Conservation (phyloP, 352 stramenopile genomes). For the Phytophthora ohioensis region DNA sequence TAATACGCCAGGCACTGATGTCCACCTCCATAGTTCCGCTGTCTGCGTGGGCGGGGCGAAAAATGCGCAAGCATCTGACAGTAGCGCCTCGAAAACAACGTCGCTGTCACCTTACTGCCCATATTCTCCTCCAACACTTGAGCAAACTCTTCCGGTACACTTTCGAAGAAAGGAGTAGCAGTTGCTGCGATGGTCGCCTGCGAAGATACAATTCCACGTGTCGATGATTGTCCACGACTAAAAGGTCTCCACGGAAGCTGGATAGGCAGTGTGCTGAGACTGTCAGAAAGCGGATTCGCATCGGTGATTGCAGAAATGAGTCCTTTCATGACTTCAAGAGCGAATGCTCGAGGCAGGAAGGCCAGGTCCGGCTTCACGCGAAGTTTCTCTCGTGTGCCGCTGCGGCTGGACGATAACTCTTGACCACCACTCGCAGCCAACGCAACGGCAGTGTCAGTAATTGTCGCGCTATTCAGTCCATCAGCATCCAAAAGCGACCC, state of each 20-base stretch:
- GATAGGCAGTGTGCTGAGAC: slow-evolving; percentile 44
- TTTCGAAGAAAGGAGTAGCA: slow-evolving; percentile 63
- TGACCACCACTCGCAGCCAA: slow-evolving; percentile 11
- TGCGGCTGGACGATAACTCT: slow-evolving; percentile 12
- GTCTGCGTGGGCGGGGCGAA: slow-evolving; percentile 45
- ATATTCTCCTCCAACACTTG: slow-evolving; percentile 59
- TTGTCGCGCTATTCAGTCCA: not conserved
- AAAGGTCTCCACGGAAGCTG: slow-evolving; percentile 58
- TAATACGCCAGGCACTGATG: slow-evolving; percentile 59
- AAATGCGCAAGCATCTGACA: slow-evolving; percentile 69
- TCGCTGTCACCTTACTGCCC: slow-evolving; percentile 47
- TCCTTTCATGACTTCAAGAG: slow-evolving; percentile 63
- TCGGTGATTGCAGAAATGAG: slow-evolving; percentile 52
- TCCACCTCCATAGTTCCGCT: slow-evolving; percentile 71
- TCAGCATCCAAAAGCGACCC: slow-evolving; percentile 24
- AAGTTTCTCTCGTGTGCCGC: slow-evolving; percentile 2
- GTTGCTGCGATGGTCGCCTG: slow-evolving; percentile 20
- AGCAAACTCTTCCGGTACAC: slow-evolving; percentile 47
- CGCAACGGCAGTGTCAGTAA: slow-evolving; percentile 13
- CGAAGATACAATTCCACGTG: slow-evolving; percentile 14
- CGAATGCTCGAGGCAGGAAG: slow-evolving; percentile 47
- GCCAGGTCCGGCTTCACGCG: slow-evolving; percentile 24
- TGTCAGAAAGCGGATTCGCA: slow-evolving; percentile 27
- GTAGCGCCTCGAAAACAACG: slow-evolving; percentile 65
- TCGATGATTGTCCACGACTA: slow-evolving; percentile 11